Evolutionary conservation across 169 alveolate genomes (phyloP), one percentile per base, ranked within the genome.

Genomic region (Nephromyces sp.): DNA sequence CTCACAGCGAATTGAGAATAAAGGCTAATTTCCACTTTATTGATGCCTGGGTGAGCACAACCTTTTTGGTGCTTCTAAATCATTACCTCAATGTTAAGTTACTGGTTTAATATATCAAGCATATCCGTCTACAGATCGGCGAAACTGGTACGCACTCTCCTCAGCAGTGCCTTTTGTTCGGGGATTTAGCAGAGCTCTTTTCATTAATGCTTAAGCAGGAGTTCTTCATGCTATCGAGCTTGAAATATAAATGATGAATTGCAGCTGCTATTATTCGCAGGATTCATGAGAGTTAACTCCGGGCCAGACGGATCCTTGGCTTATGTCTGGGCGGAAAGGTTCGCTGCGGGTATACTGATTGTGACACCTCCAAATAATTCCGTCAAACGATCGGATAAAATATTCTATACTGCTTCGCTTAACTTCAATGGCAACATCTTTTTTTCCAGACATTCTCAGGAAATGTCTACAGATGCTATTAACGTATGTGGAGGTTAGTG

Each of bases 1-100:
- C 84, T 43, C 92, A 86, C 52, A 74, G 32, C 24, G 71, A 72
- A 34, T 66, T 86, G 33, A 78, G 88, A 35, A 79, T 86, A 35
- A 74, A 78, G 73, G 92, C 89, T 0, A 72, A 71, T 21, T 83
- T 69, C 75, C 89, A 86, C 78, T 86, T 83, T 34, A 83, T 86
- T 29, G 92, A 86, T 71, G 82, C 80, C 22, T 86, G 92, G 92
- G 82, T 76, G 69, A 8, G 63, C n/a, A n/a, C n/a, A n/a, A n/a
- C n/a, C n/a, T n/a, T n/a, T n/a, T n/a, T n/a, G n/a, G n/a, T n/a
- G n/a, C n/a, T n/a, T n/a, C n/a, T n/a, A n/a, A n/a, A n/a, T n/a
- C n/a, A n/a, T n/a, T n/a, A n/a, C 30, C 8, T 1, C 8, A 6
- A 32, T 34, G 24, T 24, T 22, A 29, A 65, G 52, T 3, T 6